Conservation (phyloP, 805 yeast genomes). For the Phaffomyces antillensis region DNA sequence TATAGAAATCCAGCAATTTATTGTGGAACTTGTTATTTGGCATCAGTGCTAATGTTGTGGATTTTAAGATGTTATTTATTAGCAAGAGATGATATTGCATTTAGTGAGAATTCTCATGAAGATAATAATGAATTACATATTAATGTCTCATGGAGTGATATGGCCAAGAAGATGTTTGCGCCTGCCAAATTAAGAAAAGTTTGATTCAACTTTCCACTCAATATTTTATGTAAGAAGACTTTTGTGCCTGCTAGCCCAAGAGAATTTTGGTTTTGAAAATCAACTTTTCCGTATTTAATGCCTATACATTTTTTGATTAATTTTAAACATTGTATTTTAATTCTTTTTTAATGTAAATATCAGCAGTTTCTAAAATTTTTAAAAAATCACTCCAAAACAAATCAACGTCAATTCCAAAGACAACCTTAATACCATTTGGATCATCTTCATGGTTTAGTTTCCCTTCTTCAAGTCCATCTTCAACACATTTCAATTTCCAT, state of each 20-base stretch:
- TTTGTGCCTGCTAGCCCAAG: no score
- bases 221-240: no score
- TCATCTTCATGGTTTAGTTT: constrained; percentile 12
- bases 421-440: constrained; percentile 32
- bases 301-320: not conserved
- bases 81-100: constrained; percentile 35
- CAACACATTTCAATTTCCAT: constrained; percentile 11
- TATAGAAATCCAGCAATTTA: constrained; percentile 50
- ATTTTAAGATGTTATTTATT: constrained; percentile 48
- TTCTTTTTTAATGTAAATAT: constrained; percentile 6
- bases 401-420: constrained; percentile 31
- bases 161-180: constrained; percentile 2
- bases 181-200: constrained; percentile 5
- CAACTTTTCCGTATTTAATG: no score
- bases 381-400: constrained; percentile 42
- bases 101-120: constrained; percentile 16
- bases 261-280: no score
- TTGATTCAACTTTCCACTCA: not conserved
- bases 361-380: constrained; percentile 31
- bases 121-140: constrained; percentile 21
- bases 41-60: constrained; percentile 35
- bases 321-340: no score
- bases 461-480: constrained; percentile 25
- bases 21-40: constrained; percentile 49
- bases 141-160: constrained; percentile 6